A percentile compares a stretch with the other conserved stretches of the same genome.
These are phyloP conservation scores for Erigeron canadensis DNA, from an alignment of 129 eudicot species.

Conservation along the genomic window DNA sequence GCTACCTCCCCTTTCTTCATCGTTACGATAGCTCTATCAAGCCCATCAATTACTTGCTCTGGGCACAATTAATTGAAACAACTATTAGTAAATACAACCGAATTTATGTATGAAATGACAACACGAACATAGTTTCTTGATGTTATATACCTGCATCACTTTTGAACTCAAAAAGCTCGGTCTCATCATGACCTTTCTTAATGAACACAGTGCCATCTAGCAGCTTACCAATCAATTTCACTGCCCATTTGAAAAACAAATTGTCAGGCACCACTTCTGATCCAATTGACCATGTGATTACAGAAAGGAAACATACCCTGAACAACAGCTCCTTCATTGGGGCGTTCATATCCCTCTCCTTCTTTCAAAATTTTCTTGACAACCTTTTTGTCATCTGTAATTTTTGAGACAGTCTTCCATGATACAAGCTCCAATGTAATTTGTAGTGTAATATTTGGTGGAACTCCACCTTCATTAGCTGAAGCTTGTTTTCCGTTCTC, in stretches of 20 bases:
- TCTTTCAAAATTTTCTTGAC: constrained; percentile 77
- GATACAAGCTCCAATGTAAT: constrained; percentile 75
- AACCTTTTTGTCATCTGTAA: constrained; percentile 78
- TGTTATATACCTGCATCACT: constrained; percentile 75
- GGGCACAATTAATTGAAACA: constrained; percentile 21
- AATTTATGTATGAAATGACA: background rate
- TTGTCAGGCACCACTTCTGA: constrained; percentile 2
- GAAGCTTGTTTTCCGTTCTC: constrained; percentile 78
- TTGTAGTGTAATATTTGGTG: constrained; percentile 69
- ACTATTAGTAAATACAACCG: background rate
- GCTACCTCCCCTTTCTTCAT: constrained; percentile 99
- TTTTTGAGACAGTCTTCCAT: constrained; percentile 73
- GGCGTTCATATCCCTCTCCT: constrained; percentile 90
- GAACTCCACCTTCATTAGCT: constrained; percentile 66
- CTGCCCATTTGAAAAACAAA: constrained; percentile 34
- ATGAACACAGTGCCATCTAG: constrained; percentile 75
- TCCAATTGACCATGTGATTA: background rate
- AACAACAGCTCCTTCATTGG: constrained; percentile 86
- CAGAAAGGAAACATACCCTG: constrained; percentile 35
- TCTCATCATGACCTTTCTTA: constrained; percentile 65
- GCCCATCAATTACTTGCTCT: constrained; percentile 94
- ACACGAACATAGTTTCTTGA: background rate
- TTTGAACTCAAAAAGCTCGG: constrained; percentile 68
- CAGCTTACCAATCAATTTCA: constrained; percentile 75
- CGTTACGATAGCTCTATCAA: constrained; percentile 66